phyloP scores from a whole-genome alignment of 208 protist species.

The Trypanosoma vivax region DNA sequence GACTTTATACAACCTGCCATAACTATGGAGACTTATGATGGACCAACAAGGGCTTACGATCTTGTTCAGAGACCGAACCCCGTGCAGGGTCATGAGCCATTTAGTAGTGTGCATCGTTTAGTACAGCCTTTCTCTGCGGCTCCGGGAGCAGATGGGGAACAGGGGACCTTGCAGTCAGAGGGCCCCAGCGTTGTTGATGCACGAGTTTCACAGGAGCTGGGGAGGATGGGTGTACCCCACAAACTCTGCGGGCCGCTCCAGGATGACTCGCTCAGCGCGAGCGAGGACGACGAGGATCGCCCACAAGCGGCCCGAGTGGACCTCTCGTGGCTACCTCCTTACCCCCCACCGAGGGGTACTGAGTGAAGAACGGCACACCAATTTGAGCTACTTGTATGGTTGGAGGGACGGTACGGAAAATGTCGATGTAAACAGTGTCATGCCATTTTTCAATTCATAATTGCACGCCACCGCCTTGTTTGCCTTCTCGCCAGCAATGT shows the following conservation, averaged over 20 bases:
- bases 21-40: constrained; percentile 30
- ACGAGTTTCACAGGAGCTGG: constrained; percentile 7
- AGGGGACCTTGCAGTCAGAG: not conserved
- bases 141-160: not conserved
- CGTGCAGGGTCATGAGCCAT: constrained; percentile 12
- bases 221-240: constrained; percentile 6
- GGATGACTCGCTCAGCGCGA: constrained; percentile 32
- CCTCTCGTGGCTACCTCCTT: constrained; percentile 22
- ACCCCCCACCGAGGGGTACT: too few relatives aligned
- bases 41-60: constrained; percentile 13
- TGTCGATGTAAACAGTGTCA: too few relatives aligned
- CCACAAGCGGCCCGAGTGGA: constrained; percentile 12
- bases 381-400: too few relatives aligned
- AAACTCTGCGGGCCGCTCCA: constrained; percentile 16
- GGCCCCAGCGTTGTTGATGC: not conserved
- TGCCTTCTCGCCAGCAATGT: too few relatives aligned
- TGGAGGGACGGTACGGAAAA: too few relatives aligned
- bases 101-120: not conserved
- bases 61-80: not conserved
- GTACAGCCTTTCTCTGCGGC: not conserved
- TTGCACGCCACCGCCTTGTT: too few relatives aligned
- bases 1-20: constrained; percentile 37
- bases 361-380: too few relatives aligned
- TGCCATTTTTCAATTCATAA: too few relatives aligned
- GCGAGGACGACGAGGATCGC: constrained; percentile 14